Evolutionary conservation across 2,329 filamentous ascomycete genomes (phyloP), one percentile per base, ranked within the genome.

Genomic region (Talaromyces islandicus): DNA sequence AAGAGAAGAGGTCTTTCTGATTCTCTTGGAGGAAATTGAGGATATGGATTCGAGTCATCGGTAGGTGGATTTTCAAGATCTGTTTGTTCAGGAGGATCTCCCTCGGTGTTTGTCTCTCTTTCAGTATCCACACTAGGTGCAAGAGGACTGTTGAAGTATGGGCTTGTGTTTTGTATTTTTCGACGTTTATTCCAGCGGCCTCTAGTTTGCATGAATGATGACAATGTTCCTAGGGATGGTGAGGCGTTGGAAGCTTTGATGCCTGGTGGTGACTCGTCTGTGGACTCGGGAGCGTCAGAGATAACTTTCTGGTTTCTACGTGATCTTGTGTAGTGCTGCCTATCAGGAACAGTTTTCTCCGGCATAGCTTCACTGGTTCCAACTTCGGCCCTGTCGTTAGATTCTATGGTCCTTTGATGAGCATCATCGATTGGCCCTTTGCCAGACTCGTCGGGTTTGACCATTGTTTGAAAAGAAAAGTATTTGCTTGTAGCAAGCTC

Each of bases 131-230:
- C n/a, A 4, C 2, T 25, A 50, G n/a, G 12, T 50, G 12, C 43
- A 17, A 25, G 43, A 48, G 43, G 25, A n/a, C 30, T 54, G 19
- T 32, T 17, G 32, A 71, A 74, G 46, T 71, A 70, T 10, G 65
- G 60, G 59, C 66, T 71, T 57, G 53, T 43, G 25, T 65, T 67
- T 17, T 61, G 64, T 5, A 67, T 51, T 53, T 68, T 70, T 52
- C 63, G 62, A 54, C 65, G 71, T 58, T 71, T 74, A 2, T 61
- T 60, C 7, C 32, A 53, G 32, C 64, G 65, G 25, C 79, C 77
- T 58, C 79, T 77, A 7, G 80, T 70, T 55, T 78, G 73, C 74
- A 85, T 81, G 64, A 83, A 85, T 29, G 76, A 79, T 5, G 78
- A 73, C 30, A 85, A 66, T 3, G 79, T 78, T 9, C 70, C 71